Base-by-base conservation (phyloP, 2,329 filamentous ascomycete genomes). In the Dothideomycetes sp. region DNA sequence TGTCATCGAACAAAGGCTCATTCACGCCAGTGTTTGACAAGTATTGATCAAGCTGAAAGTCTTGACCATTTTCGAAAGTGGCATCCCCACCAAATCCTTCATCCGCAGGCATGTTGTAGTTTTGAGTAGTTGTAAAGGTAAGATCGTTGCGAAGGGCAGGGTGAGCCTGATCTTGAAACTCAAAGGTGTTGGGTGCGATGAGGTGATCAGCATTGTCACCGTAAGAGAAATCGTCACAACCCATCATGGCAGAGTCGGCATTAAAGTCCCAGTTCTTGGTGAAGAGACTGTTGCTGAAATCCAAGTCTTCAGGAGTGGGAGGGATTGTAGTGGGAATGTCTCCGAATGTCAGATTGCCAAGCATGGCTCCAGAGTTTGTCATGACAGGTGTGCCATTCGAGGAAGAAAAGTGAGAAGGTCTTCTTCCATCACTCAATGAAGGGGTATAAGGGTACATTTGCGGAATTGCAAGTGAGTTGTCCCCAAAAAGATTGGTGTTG, bases 271-370 rank as follows among this genome's bases (percentile, higher is more conserved):
- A 27, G 22, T 27, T 31, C 29, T 37, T 19, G 63, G 51, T 5
- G 70, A 52, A 53, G 43, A 49, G 45, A 40, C 70, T 73, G 53
- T 82, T 80, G 40, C 77, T 74, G 4, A 70, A 69, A 24, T 69
- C 69, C 43, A 72, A 63, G 38, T 80, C 71, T 46, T 76, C 69
- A 3, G 40, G 36, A 4, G 56, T 79, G 81, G 5, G 67, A 68
- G 37, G 74, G 72, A 49, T 75, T 75, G 37, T 70, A 48, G 64
- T 53, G 12, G 22, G 7, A 15, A 59, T 59, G 38, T 65, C 60
- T 8, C 64, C 59, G 35, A 66, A 67, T 2, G 57, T 57, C 34
- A 54, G 63, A 33, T 49, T 49, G 40, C 52, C 50, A 37, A 59
- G 59, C 42, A 64, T 56, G 36, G 55, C 46, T 7, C 62, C 61